Evolutionary conservation across 495 filamentous ascomycete genomes (phyloP), one percentile per base, ranked within the genome.

Genomic region (Lichina pygmaea): DNA sequence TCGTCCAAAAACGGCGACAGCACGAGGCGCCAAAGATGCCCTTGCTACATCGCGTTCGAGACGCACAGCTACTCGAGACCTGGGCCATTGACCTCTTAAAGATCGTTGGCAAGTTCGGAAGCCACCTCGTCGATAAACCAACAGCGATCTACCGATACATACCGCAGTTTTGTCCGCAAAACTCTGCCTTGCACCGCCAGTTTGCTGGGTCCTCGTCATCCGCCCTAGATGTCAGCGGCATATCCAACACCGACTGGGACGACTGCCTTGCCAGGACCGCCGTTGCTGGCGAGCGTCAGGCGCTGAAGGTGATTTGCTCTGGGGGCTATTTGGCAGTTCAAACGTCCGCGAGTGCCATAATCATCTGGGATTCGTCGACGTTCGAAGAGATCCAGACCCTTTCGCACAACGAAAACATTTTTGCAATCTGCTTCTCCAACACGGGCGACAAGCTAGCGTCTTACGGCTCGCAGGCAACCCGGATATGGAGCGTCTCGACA

Each of bases 71-170:
- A n/a, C 42, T 63, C 7, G 52, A 60, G 17, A 44, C 49, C 4
- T 67, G 65, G 65, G 49, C 58, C 6, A 52, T 50, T n/a, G 65
- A 66, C 44, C 45, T 67, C 0, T 49, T 58, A 7, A 62, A 63
- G 39, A 32, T 65, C 3, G 45, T 56, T 12, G 59, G 57, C 2
- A 65, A 62, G 40, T 66, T 65, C 46, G 57, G 54, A 12, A 43
- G 10, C 2, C 39, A 53, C 24, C 44, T 66, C 1, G 30, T 44
- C 4, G n/a, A 37, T 8, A 44, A 56, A n/a, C 59, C 62, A 5
- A 51, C 48, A 7, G 48, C 54, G 13, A 59, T 66, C n/a, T 57
- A 62, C 38, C 55, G 53, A 6, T 49, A 56, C 4, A 54, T 66
- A 15, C 62, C 57, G 8, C 50, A 56, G 6, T 46, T 66, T 31